phyloP scores from a whole-genome alignment of 108 stramenopile genomes.

The Pelagomonas calceolata region DNA sequence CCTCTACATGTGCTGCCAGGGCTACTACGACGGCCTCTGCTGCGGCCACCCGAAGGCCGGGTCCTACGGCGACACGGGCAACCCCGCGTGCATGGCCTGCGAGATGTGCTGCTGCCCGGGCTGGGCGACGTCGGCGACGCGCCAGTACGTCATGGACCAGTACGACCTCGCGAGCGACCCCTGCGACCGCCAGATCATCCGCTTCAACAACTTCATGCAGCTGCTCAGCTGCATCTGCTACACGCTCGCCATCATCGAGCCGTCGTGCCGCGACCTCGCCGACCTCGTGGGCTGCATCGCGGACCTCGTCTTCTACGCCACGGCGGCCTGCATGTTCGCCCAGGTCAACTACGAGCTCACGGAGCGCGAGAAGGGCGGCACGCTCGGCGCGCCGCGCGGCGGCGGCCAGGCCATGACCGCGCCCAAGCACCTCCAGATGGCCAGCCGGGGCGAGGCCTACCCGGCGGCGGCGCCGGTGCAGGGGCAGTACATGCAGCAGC shows the following conservation, averaged over 20 bases:
- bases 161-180: conserved; percentile 6
- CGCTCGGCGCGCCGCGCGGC: neutral
- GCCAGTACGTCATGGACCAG: conserved; percentile 1
- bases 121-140: conserved; percentile 13
- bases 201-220: conserved; percentile 32
- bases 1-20: neutral
- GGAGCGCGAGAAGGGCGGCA: neutral
- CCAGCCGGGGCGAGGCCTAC: neutral
- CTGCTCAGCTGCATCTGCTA: conserved; percentile 17
- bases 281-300: conserved; percentile 14
- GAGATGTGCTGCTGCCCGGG: conserved; percentile 20
- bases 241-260: conserved; percentile 14
- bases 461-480: neutral
- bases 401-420: no score
- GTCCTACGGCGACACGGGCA: neutral
- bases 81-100: conserved; percentile 13
- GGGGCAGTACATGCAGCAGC: no score
- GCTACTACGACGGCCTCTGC: neutral
- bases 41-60: conserved; percentile 1
- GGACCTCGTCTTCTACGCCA: conserved; percentile 12
- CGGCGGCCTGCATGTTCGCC: conserved; percentile 22
- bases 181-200: conserved; percentile 27
- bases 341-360: conserved; percentile 17
- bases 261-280: conserved; percentile 10
- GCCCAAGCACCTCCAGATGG: neutral